Conservation (phyloP, 108 stramenopile genomes). For the Ochromonas danica region DNA sequence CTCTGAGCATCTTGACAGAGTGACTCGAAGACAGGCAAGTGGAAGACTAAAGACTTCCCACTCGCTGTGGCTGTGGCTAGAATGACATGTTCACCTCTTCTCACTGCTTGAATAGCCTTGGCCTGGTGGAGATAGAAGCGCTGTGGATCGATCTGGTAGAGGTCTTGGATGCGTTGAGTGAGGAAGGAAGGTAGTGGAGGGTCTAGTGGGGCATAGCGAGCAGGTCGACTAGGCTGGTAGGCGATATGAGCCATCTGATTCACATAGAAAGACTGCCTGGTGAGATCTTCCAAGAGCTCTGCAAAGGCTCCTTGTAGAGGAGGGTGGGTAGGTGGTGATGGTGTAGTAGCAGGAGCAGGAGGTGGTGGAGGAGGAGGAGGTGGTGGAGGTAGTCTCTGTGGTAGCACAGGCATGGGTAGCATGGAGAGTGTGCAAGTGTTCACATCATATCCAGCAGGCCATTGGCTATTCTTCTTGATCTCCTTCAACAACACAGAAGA, state of each 20-base stretch:
- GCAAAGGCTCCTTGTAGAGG: not conserved
- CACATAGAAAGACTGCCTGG: not conserved
- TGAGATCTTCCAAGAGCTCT: not conserved
- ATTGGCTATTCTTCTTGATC: not conserved
- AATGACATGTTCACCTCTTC: constrained; percentile 63
- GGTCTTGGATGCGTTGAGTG: not conserved
- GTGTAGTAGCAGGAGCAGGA: too few relatives aligned
- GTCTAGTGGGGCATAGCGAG: not conserved
- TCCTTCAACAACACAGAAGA: not conserved
- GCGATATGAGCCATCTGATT: not conserved
- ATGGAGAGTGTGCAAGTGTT: not conserved
- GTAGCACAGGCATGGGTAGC: not conserved
- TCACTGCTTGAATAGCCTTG: constrained; percentile 66
- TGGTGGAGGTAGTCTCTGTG: not conserved
- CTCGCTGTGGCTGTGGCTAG: constrained; percentile 81
- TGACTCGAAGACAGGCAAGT: constrained; percentile 69
- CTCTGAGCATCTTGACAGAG: constrained; percentile 49
- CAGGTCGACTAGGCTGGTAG: not conserved
- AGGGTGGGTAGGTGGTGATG: not conserved
- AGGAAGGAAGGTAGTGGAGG: not conserved
- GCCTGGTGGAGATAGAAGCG: constrained; percentile 76
- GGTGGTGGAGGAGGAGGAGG: not conserved
- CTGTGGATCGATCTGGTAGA: not conserved
- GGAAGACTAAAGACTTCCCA: constrained; percentile 79
- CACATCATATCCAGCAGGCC: not conserved